These are phyloP conservation scores for Graphiopsis chlorocephala DNA, from an alignment of 2,329 filamentous ascomycete species.

Conservation along the genomic window DNA sequence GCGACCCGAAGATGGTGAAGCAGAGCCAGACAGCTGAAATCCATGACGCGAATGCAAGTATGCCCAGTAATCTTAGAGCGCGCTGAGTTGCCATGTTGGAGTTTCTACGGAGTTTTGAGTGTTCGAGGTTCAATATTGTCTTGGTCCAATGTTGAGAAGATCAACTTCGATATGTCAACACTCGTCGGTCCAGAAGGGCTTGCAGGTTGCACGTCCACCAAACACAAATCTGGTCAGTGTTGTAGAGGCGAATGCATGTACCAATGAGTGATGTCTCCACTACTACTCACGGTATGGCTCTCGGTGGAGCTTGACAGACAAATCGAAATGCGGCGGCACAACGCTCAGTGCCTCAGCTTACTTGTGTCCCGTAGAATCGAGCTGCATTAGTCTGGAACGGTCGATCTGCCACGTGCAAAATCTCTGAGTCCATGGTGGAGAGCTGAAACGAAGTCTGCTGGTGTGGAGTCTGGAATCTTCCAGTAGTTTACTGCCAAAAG, in stretches of 20 bases:
- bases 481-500: background rate
- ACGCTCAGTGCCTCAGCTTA: background rate
- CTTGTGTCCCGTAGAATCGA: background rate
- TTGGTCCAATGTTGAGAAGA: background rate
- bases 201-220: background rate
- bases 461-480: background rate
- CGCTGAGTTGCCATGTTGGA: background rate
- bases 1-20: background rate
- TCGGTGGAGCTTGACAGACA: background rate
- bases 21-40: background rate
- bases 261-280: background rate
- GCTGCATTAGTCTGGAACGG: background rate
- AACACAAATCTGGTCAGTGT: too few relatives aligned
- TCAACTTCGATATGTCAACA: background rate
- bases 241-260: background rate
- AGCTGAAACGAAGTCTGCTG: background rate
- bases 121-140: background rate
- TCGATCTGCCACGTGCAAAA: background rate
- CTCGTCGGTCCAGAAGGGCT: background rate
- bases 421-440: background rate
- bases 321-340: background rate
- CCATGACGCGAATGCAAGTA: background rate
- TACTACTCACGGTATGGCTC: background rate
- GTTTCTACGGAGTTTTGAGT: background rate
- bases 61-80: background rate